phyloP scores from a whole-genome alignment of 495 filamentous ascomycete species.

The Articulospora tetracladia region DNA sequence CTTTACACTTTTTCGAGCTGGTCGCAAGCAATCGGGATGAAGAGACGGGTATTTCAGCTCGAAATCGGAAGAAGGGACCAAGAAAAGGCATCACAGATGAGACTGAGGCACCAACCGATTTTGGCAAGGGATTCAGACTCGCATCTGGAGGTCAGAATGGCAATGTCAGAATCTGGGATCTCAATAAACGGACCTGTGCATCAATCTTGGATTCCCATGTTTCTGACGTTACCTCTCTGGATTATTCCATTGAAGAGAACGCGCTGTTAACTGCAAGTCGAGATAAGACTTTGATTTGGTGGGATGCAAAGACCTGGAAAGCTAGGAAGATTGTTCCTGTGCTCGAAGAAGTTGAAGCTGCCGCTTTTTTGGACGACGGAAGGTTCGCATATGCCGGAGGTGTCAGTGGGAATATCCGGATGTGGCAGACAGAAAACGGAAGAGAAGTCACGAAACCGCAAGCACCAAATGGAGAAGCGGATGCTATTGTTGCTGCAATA shows the following conservation, averaged over 20 bases:
- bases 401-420: conserved; percentile 72
- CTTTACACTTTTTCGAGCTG: conserved; percentile 86
- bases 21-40: conserved; percentile 36
- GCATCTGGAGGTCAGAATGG: conserved; percentile 93
- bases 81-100: conserved; percentile 38
- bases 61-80: conserved; percentile 27
- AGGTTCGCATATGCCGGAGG: conserved; percentile 77
- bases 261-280: conserved; percentile 81
- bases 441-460: conserved; percentile 63
- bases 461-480: conserved; percentile 58
- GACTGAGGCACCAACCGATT: conserved; percentile 35
- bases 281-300: conserved; percentile 91
- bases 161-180: conserved; percentile 85
- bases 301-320: conserved; percentile 85
- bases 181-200: conserved; percentile 74
- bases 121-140: conserved; percentile 62
- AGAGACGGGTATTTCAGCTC: conserved; percentile 25
- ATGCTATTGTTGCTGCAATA: conserved; percentile 70
- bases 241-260: conserved; percentile 71
- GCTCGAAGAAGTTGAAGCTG: conserved; percentile 79
- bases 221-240: conserved; percentile 81
- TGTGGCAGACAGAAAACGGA: conserved; percentile 76
- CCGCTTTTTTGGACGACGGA: conserved; percentile 70
- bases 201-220: conserved; percentile 82
- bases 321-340: conserved; percentile 77